A percentile compares a stretch with the other conserved stretches of the same genome.
Evolutionary conservation across 495 filamentous ascomycete species (phyloP).

Genomic region (Aspergillus egyptiacus): DNA sequence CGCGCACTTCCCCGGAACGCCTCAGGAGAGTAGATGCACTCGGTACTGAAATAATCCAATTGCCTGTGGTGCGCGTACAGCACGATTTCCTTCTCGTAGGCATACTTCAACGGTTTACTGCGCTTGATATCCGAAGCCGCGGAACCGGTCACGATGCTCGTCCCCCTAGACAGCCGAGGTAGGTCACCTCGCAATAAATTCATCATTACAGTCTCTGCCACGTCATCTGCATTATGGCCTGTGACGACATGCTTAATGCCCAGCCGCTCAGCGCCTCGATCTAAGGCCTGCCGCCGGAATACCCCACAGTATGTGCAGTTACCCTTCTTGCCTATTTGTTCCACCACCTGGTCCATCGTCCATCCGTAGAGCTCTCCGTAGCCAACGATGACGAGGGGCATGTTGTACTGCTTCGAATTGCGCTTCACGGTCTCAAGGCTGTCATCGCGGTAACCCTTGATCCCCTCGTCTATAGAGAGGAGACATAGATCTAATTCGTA

Average conservation of each 20-base stretch:
- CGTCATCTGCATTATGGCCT: constrained; percentile 95
- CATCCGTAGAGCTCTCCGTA: constrained; percentile 95
- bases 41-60: constrained; percentile 95
- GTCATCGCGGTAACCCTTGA: constrained; percentile 94
- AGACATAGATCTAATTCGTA: constrained; percentile 85
- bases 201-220: constrained; percentile 98
- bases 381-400: constrained; percentile 84
- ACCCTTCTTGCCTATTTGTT: constrained; percentile 93
- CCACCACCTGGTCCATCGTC: constrained; percentile 98
- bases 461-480: constrained; percentile 92
- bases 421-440: constrained; percentile 92
- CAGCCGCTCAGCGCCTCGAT: constrained; percentile 81
- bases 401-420: constrained; percentile 82
- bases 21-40: constrained; percentile 97
- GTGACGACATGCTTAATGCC: constrained; percentile 94
- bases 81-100: constrained; percentile 98
- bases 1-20: constrained; percentile 94
- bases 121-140: constrained; percentile 72
- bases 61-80: constrained; percentile 94
- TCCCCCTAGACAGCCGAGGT: constrained; percentile 77
- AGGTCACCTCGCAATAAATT: constrained; percentile 89
- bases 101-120: constrained; percentile 95
- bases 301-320: constrained; percentile 99
- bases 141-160: constrained; percentile 84
- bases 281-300: constrained; percentile 88